Evolutionary conservation across 805 yeast genomes (phyloP).

Genomic region (Ogataea wickerhamii): DNA sequence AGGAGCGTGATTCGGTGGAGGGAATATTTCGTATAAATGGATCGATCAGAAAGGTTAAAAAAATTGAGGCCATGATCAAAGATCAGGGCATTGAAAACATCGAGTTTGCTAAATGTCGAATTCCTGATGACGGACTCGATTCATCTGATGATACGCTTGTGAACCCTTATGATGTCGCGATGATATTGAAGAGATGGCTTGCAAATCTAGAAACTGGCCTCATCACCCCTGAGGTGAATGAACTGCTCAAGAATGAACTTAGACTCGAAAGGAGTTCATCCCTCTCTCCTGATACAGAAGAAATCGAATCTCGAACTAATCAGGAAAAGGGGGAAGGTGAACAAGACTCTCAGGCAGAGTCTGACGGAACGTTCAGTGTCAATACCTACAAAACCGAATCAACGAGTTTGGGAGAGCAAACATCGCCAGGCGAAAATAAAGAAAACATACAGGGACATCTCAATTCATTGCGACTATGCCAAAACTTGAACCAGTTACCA

Average conservation of each 20-base stretch:
- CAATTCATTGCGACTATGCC: neutral
- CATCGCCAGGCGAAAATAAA: neutral
- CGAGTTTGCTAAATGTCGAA: constrained; percentile 15
- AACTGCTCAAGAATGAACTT: constrained; percentile 18
- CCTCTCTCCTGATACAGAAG: constrained; percentile 5
- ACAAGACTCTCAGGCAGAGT: constrained; percentile 9
- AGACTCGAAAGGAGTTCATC: neutral
- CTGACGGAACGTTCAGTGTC: constrained; percentile 12
- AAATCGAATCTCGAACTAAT: neutral
- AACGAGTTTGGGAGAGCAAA: neutral
- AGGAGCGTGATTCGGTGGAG: constrained; percentile 24
- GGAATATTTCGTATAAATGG: constrained; percentile 39
- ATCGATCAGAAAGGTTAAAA: constrained; percentile 31
- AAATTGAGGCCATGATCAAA: constrained; percentile 26
- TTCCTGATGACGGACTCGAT: constrained; percentile 13
- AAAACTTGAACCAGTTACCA: constrained; percentile 20
- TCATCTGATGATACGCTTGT: constrained; percentile 14
- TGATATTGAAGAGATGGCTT: constrained; percentile 36
- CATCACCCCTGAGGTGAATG: constrained; percentile 24
- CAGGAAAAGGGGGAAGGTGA: constrained; percentile 1
- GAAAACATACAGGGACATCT: neutral
- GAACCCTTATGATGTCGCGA: constrained; percentile 35
- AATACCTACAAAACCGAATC: constrained; percentile 8
- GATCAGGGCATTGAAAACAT: constrained; percentile 20
- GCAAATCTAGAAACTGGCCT: constrained; percentile 30